Conservation (phyloP, 257 asterid species). For the Petunia secreta region DNA sequence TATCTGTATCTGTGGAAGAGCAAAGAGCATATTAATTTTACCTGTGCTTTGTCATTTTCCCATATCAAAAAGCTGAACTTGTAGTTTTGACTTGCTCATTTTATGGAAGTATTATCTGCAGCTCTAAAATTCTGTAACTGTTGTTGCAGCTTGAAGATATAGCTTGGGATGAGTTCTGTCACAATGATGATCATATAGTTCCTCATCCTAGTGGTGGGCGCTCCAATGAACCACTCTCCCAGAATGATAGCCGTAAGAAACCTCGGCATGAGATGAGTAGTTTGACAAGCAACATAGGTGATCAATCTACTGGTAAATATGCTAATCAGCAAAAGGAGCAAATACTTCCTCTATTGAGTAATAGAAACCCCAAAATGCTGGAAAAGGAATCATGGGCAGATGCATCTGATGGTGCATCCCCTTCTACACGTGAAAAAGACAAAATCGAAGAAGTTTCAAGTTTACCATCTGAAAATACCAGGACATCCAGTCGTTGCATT, state of each 20-base stretch:
- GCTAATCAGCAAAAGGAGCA: slow-evolving; percentile 38
- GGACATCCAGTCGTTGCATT: slow-evolving; percentile 40
- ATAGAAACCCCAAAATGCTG: slow-evolving; percentile 51
- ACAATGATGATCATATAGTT: slow-evolving; percentile 76
- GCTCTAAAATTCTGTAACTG: slow-evolving; percentile 62
- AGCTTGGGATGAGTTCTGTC: slow-evolving; percentile 70
- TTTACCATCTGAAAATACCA: slow-evolving; percentile 51
- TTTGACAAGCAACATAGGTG: slow-evolving; percentile 39
- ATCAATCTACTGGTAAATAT: slow-evolving; percentile 37
- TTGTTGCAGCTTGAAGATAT: slow-evolving; percentile 80
- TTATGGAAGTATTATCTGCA: slow-evolving; percentile 47
- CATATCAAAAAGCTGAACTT: not conserved
- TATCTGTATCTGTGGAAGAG: not conserved
- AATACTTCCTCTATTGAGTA: slow-evolving; percentile 39
- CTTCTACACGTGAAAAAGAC: slow-evolving; percentile 46
- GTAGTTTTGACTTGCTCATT: slow-evolving; percentile 30
- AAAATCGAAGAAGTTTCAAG: slow-evolving; percentile 52
- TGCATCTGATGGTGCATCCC: slow-evolving; percentile 44
- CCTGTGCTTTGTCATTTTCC: not conserved
- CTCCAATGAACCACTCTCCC: slow-evolving; percentile 37
- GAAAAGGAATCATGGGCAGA: slow-evolving; percentile 49
- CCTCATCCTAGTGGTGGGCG: slow-evolving; percentile 50
- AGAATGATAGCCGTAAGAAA: slow-evolving; percentile 51
- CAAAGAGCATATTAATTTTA: not conserved
- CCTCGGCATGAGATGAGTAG: slow-evolving; percentile 42